Evolutionary conservation across 768 basidiomycete species (phyloP).

Genomic region (Rhizopogon vesiculosus): DNA sequence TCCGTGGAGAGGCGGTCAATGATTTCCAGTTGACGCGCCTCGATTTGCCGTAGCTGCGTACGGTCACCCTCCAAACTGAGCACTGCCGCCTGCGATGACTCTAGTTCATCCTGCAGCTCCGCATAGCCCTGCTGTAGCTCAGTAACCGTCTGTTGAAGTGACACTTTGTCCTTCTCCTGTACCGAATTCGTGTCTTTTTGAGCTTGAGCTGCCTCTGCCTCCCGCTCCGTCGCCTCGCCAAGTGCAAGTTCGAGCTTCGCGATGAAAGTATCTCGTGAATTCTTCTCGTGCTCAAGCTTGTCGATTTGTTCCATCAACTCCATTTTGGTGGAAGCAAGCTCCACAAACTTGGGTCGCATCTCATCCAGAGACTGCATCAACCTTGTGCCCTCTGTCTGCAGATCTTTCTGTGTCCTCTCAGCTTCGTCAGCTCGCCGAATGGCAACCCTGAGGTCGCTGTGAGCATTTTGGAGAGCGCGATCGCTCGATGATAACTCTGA

Average conservation of each 20-base stretch:
- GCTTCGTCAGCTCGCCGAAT: slow-evolving; percentile 70
- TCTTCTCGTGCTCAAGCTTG: slow-evolving; percentile 47
- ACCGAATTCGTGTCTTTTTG: slow-evolving; percentile 40
- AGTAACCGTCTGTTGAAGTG: slow-evolving; percentile 43
- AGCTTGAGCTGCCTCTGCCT: slow-evolving; percentile 40
- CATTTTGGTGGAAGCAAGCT: slow-evolving; percentile 68
- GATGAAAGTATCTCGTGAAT: slow-evolving; percentile 52
- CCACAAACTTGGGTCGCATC: slow-evolving; percentile 81
- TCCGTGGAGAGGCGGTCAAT: slow-evolving; percentile 47
- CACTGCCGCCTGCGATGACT: slow-evolving; percentile 46
- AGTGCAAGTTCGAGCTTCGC: slow-evolving; percentile 57
- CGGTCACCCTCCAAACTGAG: slow-evolving; percentile 64
- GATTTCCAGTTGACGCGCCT: slow-evolving; percentile 51
- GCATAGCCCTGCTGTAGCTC: slow-evolving; percentile 62
- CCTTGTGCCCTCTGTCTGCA: slow-evolving; percentile 74
- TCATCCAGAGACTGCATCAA: slow-evolving; percentile 81
- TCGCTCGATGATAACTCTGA: slow-evolving; percentile 48
- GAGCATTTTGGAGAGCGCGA: slow-evolving; percentile 54
- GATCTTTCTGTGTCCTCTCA: slow-evolving; percentile 62
- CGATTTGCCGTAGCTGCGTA: slow-evolving; percentile 51
- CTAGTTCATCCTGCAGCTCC: slow-evolving; percentile 59
- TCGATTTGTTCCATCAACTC: slow-evolving; percentile 64
- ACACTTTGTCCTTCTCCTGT: slow-evolving; percentile 48
- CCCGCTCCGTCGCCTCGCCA: slow-evolving; percentile 49
- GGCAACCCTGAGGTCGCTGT: slow-evolving; percentile 63